Base-by-base conservation (phyloP, 371 early-diverging fungal species). In the Gilbertella persicaria region DNA sequence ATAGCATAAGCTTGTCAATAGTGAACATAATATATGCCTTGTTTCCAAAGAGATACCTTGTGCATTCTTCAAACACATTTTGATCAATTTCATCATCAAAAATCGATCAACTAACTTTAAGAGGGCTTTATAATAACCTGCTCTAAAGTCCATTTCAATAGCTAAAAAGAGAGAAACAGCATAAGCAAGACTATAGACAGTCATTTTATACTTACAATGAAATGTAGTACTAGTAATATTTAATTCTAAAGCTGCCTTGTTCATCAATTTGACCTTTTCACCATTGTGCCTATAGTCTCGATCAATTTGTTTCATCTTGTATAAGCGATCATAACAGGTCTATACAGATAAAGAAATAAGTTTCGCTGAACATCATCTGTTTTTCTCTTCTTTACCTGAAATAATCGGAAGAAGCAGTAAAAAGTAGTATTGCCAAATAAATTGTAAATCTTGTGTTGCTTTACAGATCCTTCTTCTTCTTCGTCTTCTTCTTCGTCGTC, bases 401-500 rank as follows among this genome's bases (percentile, higher is more conserved):
- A 89, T 45, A 93, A 79, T 17, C 97, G 75, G 65, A 97, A 83
- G 60, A 98, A 93, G 50, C 86, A 88, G 64, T 92, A 98, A 53
- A 88, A 89, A 29, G 65, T 68, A 30, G 79, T 85, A 61, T 96
- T 93, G 5, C 85, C 86, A 69, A 88, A 86, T 24, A 90, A 71
- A 46, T 77, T 81, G 50, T 75, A 73, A 2, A 72, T 53, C 13
- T 67, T 60, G 20, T 73, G 67, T 46, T 69, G 53, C 21, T 42
- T 58, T 5, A 40, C 45, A 4, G 61, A 21, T 7, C 53, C 14
- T 1, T 49, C 56, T 29, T 53, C 50, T 7, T 58, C 54, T 20
- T 38, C 42, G 9, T 35, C 26, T n/a, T 39, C 56, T 23, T 33
- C 36, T 9, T 44, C 30, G 1, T 45, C 50, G 5, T 57, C 64